Percentiles rank a stretch among this genome's conserved stretches.
Evolutionary conservation across 805 yeast species (phyloP).

Genomic region (Cyberlindnera lachancei): DNA sequence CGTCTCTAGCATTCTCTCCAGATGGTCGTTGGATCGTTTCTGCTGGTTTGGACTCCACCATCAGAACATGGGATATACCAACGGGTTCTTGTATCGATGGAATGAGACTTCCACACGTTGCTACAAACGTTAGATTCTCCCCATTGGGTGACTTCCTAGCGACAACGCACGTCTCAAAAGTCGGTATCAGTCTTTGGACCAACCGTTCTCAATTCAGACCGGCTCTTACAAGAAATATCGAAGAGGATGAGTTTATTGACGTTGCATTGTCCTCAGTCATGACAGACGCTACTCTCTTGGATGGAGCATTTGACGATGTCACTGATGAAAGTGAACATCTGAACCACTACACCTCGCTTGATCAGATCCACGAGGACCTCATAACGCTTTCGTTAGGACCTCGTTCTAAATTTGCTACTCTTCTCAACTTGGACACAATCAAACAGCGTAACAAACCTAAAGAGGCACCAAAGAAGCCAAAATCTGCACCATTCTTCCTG

Average conservation of each 20-base stretch:
- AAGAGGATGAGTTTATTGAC: constrained; percentile 62
- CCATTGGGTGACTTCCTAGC: constrained; percentile 88
- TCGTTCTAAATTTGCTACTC: constrained; percentile 67
- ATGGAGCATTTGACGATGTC: constrained; percentile 25
- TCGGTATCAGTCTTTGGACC: constrained; percentile 90
- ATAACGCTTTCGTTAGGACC: constrained; percentile 75
- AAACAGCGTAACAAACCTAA: constrained; percentile 83
- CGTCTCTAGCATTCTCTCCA: constrained; percentile 83
- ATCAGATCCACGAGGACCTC: constrained; percentile 55
- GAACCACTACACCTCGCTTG: constrained; percentile 41
- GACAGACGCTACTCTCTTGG: constrained; percentile 67
- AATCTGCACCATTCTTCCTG: constrained; percentile 76
- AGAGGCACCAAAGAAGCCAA: constrained; percentile 82
- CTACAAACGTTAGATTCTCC: constrained; percentile 71
- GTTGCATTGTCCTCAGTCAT: constrained; percentile 62
- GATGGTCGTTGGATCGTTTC: constrained; percentile 94
- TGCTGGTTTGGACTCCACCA: constrained; percentile 73
- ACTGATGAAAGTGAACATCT: constrained; percentile 23
- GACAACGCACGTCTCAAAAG: constrained; percentile 83
- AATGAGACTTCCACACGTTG: constrained; percentile 67
- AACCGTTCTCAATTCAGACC: constrained; percentile 79
- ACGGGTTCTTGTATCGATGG: constrained; percentile 97
- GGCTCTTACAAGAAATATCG: constrained; percentile 66
- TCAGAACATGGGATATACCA: constrained; percentile 96
- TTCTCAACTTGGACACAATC: constrained; percentile 76